Evolutionary conservation across 2,329 filamentous ascomycete genomes (phyloP).

Genomic region (Nigrospora sphaerica): DNA sequence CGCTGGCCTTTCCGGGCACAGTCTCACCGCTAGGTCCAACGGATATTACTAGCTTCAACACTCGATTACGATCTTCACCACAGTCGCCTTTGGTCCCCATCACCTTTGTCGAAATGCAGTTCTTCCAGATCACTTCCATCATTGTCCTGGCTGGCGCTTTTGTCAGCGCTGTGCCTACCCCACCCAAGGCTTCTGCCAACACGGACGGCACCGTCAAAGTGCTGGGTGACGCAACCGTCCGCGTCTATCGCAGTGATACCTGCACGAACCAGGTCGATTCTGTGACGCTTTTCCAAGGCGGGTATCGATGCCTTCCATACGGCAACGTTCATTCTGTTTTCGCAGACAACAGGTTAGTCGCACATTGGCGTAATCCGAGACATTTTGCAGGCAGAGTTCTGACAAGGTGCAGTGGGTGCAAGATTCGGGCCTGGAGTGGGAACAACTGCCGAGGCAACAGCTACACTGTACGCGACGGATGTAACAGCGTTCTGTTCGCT

Average conservation of each 20-base stretch:
- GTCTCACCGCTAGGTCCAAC: no score
- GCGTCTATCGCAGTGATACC: neutral
- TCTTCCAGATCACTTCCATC: neutral
- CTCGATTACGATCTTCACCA: no score
- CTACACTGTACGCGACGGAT: no score
- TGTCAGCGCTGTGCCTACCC: neutral
- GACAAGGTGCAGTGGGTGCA: no score
- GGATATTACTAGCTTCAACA: no score
- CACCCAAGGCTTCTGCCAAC: neutral
- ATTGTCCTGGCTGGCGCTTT: neutral
- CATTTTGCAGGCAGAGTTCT: no score
- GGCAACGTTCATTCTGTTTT: neutral
- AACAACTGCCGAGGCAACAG: no score
- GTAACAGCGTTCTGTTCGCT: no score
- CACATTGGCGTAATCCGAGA: no score
- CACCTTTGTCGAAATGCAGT: neutral
- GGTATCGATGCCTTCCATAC: neutral
- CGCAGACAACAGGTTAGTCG: neutral
- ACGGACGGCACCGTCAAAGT: neutral
- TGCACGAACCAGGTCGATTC: neutral
- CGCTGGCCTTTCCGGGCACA: no score
- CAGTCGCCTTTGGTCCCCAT: no score
- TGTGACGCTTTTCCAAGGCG: neutral
- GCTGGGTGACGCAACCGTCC: neutral
- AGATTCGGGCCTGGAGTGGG: no score